Evolutionary conservation across 164 flowering plant genomes (phyloP).

Genomic region (Taxillus chinensis): DNA sequence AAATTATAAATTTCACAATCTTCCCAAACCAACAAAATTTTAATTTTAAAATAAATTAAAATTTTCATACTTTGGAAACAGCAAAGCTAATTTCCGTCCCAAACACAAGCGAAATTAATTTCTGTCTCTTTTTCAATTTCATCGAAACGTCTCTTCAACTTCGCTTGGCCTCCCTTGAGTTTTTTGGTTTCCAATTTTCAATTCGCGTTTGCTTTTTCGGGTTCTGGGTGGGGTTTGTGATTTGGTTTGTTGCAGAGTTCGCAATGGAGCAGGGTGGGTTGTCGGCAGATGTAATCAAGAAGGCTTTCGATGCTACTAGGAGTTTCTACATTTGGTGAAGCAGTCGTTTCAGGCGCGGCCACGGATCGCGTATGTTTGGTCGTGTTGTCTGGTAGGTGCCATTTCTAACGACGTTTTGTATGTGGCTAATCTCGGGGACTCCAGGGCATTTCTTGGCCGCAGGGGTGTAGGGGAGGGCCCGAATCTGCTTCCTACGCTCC

Average conservation of each 20-base stretch:
- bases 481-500: no score
- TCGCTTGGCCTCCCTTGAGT: no score
- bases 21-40: no score
- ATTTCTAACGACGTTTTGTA: slow-evolving; percentile 34
- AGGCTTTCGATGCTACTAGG: slow-evolving; percentile 54
- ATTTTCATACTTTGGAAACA: no score
- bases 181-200: slow-evolving; percentile 1
- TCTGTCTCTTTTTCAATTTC: no score
- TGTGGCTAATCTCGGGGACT: slow-evolving; percentile 71
- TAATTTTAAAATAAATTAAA: no score
- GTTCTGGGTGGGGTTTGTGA: no score
- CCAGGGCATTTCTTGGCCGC: slow-evolving; percentile 59
- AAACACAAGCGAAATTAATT: no score
- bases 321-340: slow-evolving; percentile 42
- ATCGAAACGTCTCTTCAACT: no score
- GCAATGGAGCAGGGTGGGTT: slow-evolving; percentile 46
- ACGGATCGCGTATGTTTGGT: slow-evolving; percentile 57
- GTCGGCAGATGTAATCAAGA: slow-evolving; percentile 46
- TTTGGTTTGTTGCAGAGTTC: slow-evolving; percentile 29
- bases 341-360: slow-evolving; percentile 31
- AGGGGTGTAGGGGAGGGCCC: slow-evolving; percentile 17
- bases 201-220: no score
- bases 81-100: no score
- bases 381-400: slow-evolving; percentile 61
- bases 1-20: no score